A percentile compares a stretch with the other conserved stretches of the same genome.
Evolutionary conservation across 352 stramenopile species (phyloP).

Genomic region (Lagenidium giganteum): DNA sequence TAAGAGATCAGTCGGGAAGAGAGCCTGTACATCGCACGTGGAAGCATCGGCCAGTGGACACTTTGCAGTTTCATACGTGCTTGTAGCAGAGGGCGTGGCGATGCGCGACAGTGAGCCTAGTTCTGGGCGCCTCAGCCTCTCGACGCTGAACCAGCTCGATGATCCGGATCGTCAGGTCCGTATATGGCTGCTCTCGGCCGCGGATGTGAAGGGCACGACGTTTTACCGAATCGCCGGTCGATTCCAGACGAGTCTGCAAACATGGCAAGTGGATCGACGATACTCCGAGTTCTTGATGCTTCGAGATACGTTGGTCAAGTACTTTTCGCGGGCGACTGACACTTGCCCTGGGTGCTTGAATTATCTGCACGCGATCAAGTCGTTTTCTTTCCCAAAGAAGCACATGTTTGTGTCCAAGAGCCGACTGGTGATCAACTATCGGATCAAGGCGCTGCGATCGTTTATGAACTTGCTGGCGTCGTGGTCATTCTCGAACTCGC

Average conservation of each 20-base stretch:
- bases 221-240: conserved; percentile 67
- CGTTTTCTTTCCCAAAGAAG: conserved; percentile 86
- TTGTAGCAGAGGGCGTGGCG: neutral
- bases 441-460: conserved; percentile 74
- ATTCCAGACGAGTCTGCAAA: conserved; percentile 57
- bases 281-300: conserved; percentile 85
- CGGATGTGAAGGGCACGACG: conserved; percentile 43
- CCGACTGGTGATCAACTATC: conserved; percentile 80
- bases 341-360: conserved; percentile 79
- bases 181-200: conserved; percentile 64
- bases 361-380: conserved; percentile 69
- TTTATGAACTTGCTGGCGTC: conserved; percentile 79
- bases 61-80: too few relatives aligned
- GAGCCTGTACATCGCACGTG: too few relatives aligned
- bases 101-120: conserved; percentile 28
- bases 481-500: conserved; percentile 76
- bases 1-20: too few relatives aligned
- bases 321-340: conserved; percentile 54
- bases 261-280: conserved; percentile 75
- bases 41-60: too few relatives aligned
- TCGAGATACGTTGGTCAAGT: conserved; percentile 73
- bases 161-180: conserved; percentile 41
- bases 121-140: conserved; percentile 40
- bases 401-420: conserved; percentile 76
- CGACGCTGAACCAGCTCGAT: conserved; percentile 40